Base-by-base conservation (phyloP, 208 protist genomes). In the Crithidia expoeki region DNA sequence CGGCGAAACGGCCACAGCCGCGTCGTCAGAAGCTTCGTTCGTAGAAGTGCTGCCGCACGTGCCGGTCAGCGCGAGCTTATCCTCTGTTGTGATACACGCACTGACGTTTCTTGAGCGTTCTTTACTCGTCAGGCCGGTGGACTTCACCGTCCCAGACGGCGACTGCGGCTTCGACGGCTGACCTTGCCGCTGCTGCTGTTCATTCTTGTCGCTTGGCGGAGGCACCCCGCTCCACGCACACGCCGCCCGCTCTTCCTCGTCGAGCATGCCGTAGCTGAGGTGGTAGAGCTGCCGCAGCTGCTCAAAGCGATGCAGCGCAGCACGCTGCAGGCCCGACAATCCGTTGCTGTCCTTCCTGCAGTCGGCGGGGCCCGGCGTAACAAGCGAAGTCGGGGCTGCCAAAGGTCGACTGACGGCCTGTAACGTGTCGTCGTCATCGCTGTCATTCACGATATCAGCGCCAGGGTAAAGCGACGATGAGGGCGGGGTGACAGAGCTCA, bases 241-340 rank as follows among this genome's bases (percentile, higher is more conserved):
- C 16, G 53, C 65, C 52, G 55, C 65, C 44, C 61, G 61, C 49
- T 72, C 60, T 61, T 64, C 53, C 36, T 66, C 55, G 7, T 71
- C 51, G 40, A 62, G 4, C 19, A 84, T 59, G 32, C 68, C 69
- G 38, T 74, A 47, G 58, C 64, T 74, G 25, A 84, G 62, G 38
- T 71, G 82, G 32, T 88, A 52, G 17, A 88, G 64, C 40, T 82
- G 74, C 7, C 57, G 61, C 19, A 80, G 70, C 68, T 79, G 65
- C 62, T 88, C 83, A 67, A 76, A 88, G 32, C 83, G 83, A 12
- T 81, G 68, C 42, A 84, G 63, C 23, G 69, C 75, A 4, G 59
- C 46, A 9, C 80, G 76, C 58, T 83, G 74, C 46, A 69, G 57
- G 0, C 79, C 79, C 0, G 83, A 78, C 9, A 88, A 63, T 10